phyloP scores from a whole-genome alignment of 345 rosid genomes.

The Citrus sp. region DNA sequence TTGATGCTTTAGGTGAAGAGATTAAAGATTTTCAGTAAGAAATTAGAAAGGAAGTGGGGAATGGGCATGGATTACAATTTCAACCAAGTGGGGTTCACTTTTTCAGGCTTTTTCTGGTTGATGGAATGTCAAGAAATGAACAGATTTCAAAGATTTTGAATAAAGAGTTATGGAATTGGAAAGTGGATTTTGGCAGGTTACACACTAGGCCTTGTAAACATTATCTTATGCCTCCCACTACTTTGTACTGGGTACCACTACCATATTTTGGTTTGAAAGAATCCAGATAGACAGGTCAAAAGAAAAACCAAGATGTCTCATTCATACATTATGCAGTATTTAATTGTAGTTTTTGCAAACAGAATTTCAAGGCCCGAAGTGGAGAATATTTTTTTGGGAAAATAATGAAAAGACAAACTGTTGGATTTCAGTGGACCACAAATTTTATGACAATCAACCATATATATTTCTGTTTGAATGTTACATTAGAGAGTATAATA shows the following conservation, averaged over 20 bases:
- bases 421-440: background rate
- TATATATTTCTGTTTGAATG: too few species aligned
- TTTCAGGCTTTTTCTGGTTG: conserved; percentile 8
- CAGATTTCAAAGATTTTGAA: conserved; percentile 1
- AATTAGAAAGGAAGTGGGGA: conserved; percentile 11
- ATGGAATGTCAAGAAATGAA: background rate
- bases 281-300: background rate
- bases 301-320: background rate
- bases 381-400: background rate
- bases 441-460: too few species aligned
- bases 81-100: conserved; percentile 35
- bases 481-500: too few species aligned
- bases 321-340: background rate
- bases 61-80: conserved; percentile 26
- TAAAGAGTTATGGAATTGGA: background rate
- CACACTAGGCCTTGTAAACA: conserved; percentile 6
- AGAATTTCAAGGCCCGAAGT: too few species aligned
- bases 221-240: conserved; percentile 33
- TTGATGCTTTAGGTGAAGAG: conserved; percentile 10
- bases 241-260: background rate
- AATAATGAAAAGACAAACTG: background rate
- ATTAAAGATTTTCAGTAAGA: background rate
- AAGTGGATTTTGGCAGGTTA: conserved; percentile 16
- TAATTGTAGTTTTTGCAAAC: background rate
- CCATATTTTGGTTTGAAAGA: background rate